Base-by-base conservation (phyloP, 2,329 filamentous ascomycete genomes). In the Orbilia brochopaga region DNA sequence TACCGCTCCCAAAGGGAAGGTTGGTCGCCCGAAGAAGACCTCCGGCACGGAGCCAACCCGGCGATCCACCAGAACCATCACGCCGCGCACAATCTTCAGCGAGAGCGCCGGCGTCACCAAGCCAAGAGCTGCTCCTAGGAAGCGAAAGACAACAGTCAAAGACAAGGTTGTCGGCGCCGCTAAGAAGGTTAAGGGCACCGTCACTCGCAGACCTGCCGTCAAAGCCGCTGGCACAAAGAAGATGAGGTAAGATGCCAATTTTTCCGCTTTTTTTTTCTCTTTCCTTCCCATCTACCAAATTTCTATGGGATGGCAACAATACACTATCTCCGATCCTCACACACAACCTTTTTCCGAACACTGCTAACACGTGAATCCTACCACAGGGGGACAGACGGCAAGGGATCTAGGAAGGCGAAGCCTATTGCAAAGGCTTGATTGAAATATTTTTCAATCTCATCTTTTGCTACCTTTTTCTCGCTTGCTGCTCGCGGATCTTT, bases 1-100 rank as follows among this genome's bases (percentile, higher is more conserved):
- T 1, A 62, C 64, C 10, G 37, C 44, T 19, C 30, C 58, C 35
- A 70, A 70, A 48, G 27, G 59, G 30, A 59, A 59, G 10, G 56
- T 57, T 15, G 64, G 64, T 27, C 64, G 64, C 48, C 61, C 56
- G 48, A 70, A 70, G 66, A 70, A 70, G 66, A 35, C 59, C 19
- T 35, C 48, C 37, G 54, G 48, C 17, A 48, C 66, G 23, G 66
- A 70, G 21, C 66, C 66, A 30, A 70, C 66, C 19, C 66, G 66
- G 11, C 66, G 66, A 13, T 70, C 66, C 2, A 70, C 66, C 37
- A 46, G 66, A 13, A 58, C 66, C 1, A 46, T 59, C 37, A 54
- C 51, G 17, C 59, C 66, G 24, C 66, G 59, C 40, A 60, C 59
- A 13, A 55, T 70, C 30, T 70, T 70, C 27, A 64, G 46, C 19